Base-by-base conservation (phyloP, 768 basidiomycete species). In the Daedaleopsis sinensis region DNA sequence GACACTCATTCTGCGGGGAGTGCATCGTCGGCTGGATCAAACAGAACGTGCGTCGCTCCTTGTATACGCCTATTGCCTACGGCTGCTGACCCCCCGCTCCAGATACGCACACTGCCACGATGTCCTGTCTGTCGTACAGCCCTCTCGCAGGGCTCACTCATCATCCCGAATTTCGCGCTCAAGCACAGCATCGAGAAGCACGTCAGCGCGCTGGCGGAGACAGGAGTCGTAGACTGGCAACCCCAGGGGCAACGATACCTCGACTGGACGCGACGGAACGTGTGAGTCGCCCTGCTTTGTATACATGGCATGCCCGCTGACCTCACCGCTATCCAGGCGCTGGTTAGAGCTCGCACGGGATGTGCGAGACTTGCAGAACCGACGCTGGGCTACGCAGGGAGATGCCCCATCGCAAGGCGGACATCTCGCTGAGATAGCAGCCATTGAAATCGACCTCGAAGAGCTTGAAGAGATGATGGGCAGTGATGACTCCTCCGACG, bases 1-100 rank as follows among this genome's bases (percentile, higher is more conserved):
- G 90, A 13, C 90, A 92, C 68, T 85, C 83, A 24, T 82, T 82
- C 61, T 92, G 90, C 59, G 90, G 86, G 9, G 79, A 83, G 44
- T 92, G 90, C 67, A 83, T 82, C 12, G 79, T 81, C 73, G 72
- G 77, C 58, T 91, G 89, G 89, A 74, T 84, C 55, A 66, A 68
- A 43, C 77, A 80, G 67, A 84, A 82, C 57, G 88, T 52, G 39
- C 36, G 58, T 87, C 39, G 27, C 27, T 3, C 27, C 27, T 60
- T 47, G 81, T 36, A 15, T 58, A 23, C 16, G 12, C 5, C 69
- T 11, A 24, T 37, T 27, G 15, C 35, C 11, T 6, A 36, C 51
- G 24, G 36, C 52, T 32, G 21, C n/a, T 16, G 32, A 53, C 18
- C n/a, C 19, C 21, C n/a, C 52, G 27, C 47, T 3, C 13, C 54